These are phyloP conservation scores for Antitrichia curtipendula DNA, from an alignment of 225 moss, liverwort and hornwort species.

Conservation along the genomic window DNA sequence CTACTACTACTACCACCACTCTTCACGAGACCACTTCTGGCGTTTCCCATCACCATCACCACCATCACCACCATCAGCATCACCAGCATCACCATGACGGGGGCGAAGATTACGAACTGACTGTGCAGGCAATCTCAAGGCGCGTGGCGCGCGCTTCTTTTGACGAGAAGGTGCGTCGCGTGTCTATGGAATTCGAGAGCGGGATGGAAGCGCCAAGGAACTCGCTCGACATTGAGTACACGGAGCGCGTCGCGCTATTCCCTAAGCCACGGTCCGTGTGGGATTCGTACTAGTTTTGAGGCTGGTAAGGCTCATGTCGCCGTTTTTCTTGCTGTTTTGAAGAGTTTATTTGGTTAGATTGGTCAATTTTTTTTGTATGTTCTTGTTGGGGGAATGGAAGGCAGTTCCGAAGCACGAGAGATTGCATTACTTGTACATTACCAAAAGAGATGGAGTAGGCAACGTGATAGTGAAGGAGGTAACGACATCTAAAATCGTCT, in stretches of 20 bases:
- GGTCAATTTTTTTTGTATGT: background rate
- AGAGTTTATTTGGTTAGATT: background rate
- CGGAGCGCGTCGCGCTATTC: background rate
- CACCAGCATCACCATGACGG: background rate
- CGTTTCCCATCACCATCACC: background rate
- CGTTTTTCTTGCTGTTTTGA: background rate
- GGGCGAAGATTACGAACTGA: slow-evolving; percentile 9
- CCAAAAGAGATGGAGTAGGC: background rate
- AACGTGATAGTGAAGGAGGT: background rate
- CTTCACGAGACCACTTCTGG: background rate
- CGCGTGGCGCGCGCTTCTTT: slow-evolving; percentile 18
- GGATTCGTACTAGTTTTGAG: background rate
- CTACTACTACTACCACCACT: background rate
- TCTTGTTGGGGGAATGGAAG: background rate
- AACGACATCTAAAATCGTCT: background rate
- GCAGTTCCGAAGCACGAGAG: background rate
- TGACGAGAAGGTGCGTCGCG: slow-evolving; percentile 4
- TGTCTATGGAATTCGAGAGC: slow-evolving; percentile 10
- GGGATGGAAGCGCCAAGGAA: slow-evolving; percentile 17
- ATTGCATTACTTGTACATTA: background rate
- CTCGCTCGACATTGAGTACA: background rate
- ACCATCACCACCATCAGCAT: background rate
- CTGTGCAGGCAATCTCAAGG: slow-evolving; percentile 15
- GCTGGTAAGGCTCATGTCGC: background rate
- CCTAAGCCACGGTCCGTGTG: background rate